Evolutionary conservation across 805 yeast genomes (phyloP).

Genomic region (Jamesozyma gamospora): DNA sequence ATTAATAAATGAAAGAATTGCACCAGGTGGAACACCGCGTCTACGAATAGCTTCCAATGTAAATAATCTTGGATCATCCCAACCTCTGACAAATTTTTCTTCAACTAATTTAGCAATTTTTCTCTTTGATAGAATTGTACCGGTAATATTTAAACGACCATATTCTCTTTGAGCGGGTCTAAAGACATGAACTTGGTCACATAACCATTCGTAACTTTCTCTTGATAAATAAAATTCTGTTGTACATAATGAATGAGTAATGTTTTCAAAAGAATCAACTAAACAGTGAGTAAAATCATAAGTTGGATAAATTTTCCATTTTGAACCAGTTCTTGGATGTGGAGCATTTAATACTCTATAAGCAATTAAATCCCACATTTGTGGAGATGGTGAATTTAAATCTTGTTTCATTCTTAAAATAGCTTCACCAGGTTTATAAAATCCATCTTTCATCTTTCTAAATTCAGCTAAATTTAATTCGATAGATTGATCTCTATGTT

Average conservation of each 20-base stretch:
- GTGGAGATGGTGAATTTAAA: conserved; percentile 81
- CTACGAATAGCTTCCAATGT: conserved; percentile 91
- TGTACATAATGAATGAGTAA: conserved; percentile 92
- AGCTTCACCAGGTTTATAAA: conserved; percentile 82
- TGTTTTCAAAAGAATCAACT: conserved; percentile 95
- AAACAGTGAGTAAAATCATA: conserved; percentile 98
- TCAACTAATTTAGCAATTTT: conserved; percentile 89
- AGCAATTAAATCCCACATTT: conserved; percentile 99
- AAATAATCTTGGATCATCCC: conserved; percentile 97
- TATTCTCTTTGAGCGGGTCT: conserved; percentile 99
- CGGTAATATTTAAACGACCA: conserved; percentile 91
- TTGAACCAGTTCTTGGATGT: conserved; percentile 93
- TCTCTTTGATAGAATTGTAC: conserved; percentile 89
- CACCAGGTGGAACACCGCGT: conserved; percentile 98
- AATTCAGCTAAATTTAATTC: conserved; percentile 75
- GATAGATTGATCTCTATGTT: conserved; percentile 57
- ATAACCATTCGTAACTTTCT: conserved; percentile 96
- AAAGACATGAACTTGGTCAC: conserved; percentile 89
- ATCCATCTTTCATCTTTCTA: conserved; percentile 86
- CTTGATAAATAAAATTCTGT: conserved; percentile 88
- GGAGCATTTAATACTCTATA: conserved; percentile 87
- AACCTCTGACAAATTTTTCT: conserved; percentile 74
- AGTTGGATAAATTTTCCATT: conserved; percentile 97
- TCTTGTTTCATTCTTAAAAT: conserved; percentile 96
- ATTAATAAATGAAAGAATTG: conserved; percentile 83